Percentiles rank a stretch among this genome's conserved stretches.
These are phyloP conservation scores for Pseudofabraea citricarpa DNA, from an alignment of 2,329 filamentous ascomycete species.

Conservation along the genomic window DNA sequence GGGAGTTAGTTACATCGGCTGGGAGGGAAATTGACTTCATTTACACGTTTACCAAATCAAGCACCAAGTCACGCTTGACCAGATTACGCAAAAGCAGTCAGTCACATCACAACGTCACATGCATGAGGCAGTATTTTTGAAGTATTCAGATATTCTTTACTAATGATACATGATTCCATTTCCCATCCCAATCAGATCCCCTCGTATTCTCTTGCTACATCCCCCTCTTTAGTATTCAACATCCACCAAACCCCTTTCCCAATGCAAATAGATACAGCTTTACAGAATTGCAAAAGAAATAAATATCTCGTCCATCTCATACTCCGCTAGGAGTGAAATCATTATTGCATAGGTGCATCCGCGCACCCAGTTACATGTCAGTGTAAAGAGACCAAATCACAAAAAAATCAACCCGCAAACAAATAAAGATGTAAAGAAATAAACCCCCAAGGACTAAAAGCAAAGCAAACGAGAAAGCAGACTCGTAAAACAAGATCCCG, in stretches of 20 bases:
- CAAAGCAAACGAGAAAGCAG: conserved; percentile 5
- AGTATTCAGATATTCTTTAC: neutral
- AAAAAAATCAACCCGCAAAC: neutral
- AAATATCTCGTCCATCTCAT: conserved; percentile 1
- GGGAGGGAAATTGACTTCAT: too few relatives aligned
- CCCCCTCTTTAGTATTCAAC: neutral
- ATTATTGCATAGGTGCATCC: conserved; percentile 1
- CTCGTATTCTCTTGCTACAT: neutral
- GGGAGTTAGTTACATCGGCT: too few relatives aligned
- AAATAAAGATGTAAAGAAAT: conserved; percentile 5
- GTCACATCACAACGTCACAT: too few relatives aligned
- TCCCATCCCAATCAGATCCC: neutral
- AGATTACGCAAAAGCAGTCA: too few relatives aligned
- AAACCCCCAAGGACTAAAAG: too few relatives aligned
- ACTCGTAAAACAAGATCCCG: conserved; percentile 20
- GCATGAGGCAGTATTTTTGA: too few relatives aligned
- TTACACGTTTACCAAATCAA: too few relatives aligned
- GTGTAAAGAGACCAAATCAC: neutral
- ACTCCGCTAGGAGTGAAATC: neutral
- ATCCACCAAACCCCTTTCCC: neutral
- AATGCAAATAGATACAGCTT: conserved; percentile 1
- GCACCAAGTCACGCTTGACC: too few relatives aligned
- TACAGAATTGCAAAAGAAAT: neutral
- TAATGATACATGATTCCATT: conserved; percentile 4
- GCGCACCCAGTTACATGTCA: neutral